Conservation (phyloP, 192 early-diverging fungal genomes). For the Pilaira anomala region DNA sequence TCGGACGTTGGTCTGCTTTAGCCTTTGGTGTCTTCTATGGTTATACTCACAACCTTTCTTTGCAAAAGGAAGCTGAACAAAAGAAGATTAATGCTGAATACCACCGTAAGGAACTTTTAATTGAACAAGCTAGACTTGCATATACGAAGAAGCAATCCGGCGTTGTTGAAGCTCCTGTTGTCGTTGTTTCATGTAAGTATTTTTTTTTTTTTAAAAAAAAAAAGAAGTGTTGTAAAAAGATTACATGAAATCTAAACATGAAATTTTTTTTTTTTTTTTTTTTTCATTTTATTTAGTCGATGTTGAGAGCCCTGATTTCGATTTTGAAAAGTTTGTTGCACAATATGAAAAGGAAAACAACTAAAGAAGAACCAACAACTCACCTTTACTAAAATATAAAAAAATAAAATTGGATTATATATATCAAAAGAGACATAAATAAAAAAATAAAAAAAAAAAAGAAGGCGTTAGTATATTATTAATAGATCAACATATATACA, state of each 20-base stretch:
- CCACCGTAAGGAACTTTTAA: conserved; percentile 56
- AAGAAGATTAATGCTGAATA: conserved; percentile 44
- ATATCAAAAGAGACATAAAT: background rate
- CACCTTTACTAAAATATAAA: background rate
- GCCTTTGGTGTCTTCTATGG: conserved; percentile 53
- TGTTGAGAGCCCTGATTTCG: conserved; percentile 55
- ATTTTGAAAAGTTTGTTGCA: conserved; percentile 54
- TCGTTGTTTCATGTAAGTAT: conserved; percentile 3
- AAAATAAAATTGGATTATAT: conserved; percentile 4
- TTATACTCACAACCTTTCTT: conserved; percentile 49
- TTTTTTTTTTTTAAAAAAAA: background rate
- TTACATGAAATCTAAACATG: conserved; percentile 1
- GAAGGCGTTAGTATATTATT: conserved; percentile 4
- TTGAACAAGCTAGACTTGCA: conserved; percentile 72
- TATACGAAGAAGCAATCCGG: conserved; percentile 68
- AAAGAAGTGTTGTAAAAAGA: background rate
- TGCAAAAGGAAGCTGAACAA: conserved; percentile 45
- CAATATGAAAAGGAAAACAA: conserved; percentile 33
- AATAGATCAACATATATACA: background rate
- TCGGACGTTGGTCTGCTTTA: conserved; percentile 59
- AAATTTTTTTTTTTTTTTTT: conserved; percentile 13
- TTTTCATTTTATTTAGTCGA: conserved; percentile 37
- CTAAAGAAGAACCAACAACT: conserved; percentile 1
- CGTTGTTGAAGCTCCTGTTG: conserved; percentile 9
- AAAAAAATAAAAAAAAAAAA: conserved; percentile 1